Evolutionary conservation across 768 basidiomycete genomes (phyloP), one percentile per base, ranked within the genome.

Genomic region (Ramaria sp.): DNA sequence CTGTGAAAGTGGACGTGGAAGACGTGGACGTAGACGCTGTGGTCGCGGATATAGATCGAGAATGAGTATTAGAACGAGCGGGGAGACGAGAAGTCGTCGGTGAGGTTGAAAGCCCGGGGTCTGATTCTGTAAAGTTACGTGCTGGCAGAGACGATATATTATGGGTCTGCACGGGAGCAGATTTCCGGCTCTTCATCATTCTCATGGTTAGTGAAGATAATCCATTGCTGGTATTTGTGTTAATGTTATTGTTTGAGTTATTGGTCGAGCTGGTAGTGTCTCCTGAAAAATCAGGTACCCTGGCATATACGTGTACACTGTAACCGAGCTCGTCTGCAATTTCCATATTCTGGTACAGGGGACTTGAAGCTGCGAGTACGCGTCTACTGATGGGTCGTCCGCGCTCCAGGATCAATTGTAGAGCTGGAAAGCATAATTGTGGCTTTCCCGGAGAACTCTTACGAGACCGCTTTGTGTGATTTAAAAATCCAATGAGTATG

Each of bases 401-500:
- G 37, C 90, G 78, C 68, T 92, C 89, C 36, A 94, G 73, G 52
- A 93, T 78, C 36, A 92, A 74, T 1, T 81, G 75, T 30, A 93
- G 73, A 5, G 86, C 84, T 3, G 82, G 75, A 66, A 93, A 88
- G 49, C 85, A 91, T 20, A 94, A 67, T 58, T 81, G 81, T 71
- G 60, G 66, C 67, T 62, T 65, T 71, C 60, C 63, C 61, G 20
- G 57, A 52, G 65, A 61, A 44, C 67, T 70, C 36, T 67, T 69
- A n/a, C 72, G 69, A 58, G 78, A 72, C 53, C 75, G 79, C 64
- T 79, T 82, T 50, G 85, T 66, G 66, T 84, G 79, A 27, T 74
- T 78, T n/a, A 91, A 65, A 52, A 91, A 76, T 32, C 89, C 89
- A 57, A 93, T 82, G 44, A 92, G 77, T 58, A 93, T 91, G 64